Evolutionary conservation across 2,329 filamentous ascomycete genomes (phyloP).

Genomic region (Claviceps maximensis): DNA sequence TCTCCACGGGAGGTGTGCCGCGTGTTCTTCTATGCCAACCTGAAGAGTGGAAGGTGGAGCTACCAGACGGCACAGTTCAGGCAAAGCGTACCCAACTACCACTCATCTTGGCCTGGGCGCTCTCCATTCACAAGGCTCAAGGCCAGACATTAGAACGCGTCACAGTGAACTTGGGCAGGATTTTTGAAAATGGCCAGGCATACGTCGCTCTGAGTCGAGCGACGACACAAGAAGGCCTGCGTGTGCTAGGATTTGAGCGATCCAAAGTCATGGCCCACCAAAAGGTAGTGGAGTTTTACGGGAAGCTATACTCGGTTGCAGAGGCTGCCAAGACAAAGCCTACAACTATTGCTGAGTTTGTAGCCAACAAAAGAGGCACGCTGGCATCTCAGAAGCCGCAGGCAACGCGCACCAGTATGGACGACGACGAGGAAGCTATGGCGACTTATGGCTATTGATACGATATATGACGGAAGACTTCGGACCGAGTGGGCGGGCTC

Average conservation of each 20-base stretch:
- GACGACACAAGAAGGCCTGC: slow-evolving; percentile 72
- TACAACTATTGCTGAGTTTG: slow-evolving; percentile 27
- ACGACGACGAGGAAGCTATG: slow-evolving; percentile 38
- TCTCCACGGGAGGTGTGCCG: slow-evolving; percentile 56
- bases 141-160: slow-evolving; percentile 89
- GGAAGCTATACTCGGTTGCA: slow-evolving; percentile 60
- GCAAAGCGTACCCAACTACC: slow-evolving; percentile 74
- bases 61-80: slow-evolving; percentile 89
- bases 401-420: slow-evolving; percentile 17
- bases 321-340: slow-evolving; percentile 27
- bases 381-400: slow-evolving; percentile 7
- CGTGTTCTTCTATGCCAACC: slow-evolving; percentile 60
- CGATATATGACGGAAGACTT: not conserved
- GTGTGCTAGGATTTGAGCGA: slow-evolving; percentile 80
- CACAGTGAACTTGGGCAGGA: slow-evolving; percentile 80
- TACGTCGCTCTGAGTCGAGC: slow-evolving; percentile 94
- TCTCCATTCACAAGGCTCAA: slow-evolving; percentile 97
- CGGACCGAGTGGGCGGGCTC: not conserved
- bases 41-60: slow-evolving; percentile 91
- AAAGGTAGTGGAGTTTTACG: slow-evolving; percentile 74
- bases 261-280: slow-evolving; percentile 90
- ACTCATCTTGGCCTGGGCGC: slow-evolving; percentile 87
- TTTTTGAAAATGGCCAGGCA: slow-evolving; percentile 95
- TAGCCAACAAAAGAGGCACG: slow-evolving; percentile 21
- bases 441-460: slow-evolving; percentile 29